Evolutionary conservation across 2,329 filamentous ascomycete genomes (phyloP).

Genomic region (Colletotrichum coccodes): DNA sequence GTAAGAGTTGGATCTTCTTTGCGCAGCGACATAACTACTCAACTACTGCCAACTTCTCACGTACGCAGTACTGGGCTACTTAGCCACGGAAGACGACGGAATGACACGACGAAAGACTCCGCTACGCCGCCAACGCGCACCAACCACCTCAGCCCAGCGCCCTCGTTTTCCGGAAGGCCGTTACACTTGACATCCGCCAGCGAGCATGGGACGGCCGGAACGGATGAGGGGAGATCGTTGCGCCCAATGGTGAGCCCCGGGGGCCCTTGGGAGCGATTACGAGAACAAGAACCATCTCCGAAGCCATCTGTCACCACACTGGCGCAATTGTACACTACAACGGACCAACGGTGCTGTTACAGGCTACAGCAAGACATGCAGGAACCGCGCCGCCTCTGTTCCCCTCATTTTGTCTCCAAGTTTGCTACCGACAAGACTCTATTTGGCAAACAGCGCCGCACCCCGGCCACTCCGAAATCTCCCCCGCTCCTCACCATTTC

Average conservation of each 20-base stretch:
- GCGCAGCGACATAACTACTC: background rate
- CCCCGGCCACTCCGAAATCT: constrained; percentile 26
- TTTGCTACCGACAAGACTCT: constrained; percentile 1
- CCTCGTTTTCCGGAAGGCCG: constrained; percentile 2
- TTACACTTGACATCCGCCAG: background rate
- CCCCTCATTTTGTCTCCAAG: constrained; percentile 25
- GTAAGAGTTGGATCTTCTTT: constrained; percentile 17
- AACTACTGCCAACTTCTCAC: background rate
- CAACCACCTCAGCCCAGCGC: constrained; percentile 4
- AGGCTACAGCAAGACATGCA: constrained; percentile 13
- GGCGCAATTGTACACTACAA: background rate
- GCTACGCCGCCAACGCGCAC: constrained; percentile 1
- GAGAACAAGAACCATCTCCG: constrained; percentile 24
- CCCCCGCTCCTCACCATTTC: constrained; percentile 14
- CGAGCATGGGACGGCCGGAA: constrained; percentile 11
- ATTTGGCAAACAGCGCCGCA: constrained; percentile 15
- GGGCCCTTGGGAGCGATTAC: background rate
- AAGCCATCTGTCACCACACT: constrained; percentile 7
- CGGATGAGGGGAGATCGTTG: constrained; percentile 14
- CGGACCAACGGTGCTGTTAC: constrained; percentile 9
- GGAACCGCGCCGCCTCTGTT: constrained; percentile 19
- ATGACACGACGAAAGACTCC: background rate
- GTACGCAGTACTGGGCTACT: constrained; percentile 1
- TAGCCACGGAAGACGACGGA: constrained; percentile 8
- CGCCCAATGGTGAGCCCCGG: background rate